Evolutionary conservation across 352 stramenopile species (phyloP), one percentile per base, ranked within the genome.

Genomic region (Globisporangium polare): DNA sequence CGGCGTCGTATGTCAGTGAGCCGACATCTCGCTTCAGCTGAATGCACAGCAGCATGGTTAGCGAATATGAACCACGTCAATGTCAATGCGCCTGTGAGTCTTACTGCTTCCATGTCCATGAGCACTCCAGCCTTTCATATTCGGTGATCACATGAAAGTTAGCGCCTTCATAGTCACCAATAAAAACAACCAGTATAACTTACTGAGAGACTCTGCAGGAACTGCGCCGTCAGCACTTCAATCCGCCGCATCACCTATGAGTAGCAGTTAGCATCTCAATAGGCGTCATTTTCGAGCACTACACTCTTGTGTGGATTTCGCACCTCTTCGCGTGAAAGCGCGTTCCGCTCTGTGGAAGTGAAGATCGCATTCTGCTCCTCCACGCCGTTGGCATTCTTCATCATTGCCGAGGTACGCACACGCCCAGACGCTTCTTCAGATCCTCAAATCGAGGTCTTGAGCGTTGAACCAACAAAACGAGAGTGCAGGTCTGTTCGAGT

Each of bases 1-100:
- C 70, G 31, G 73, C 59, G 37, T 93, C 79, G 61, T 87, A 95
- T 7, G 68, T 63, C 75, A 93, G 82, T 2, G 82, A 71, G 18
- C 71, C 67, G 13, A 60, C 73, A 49, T 67, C 66, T 13, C 86
- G 77, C 41, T 85, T 85, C 27, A 94, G 55, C 86, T 94, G 39
- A 15, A 9, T 15, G 6, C 50, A 37, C 27, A 43, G 12, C 15
- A 43, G 22, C n/a, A 52, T 29, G 8, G 29, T 52, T 43, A 55
- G 13, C 3, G 20, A 52, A 24, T 58, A 22, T n/a, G 66, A 15
- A 1, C 18, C n/a, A 10, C 5, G 5, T 17, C 46, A 20, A 20
- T 31, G 7, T 10, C 17, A 2, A 35, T 33, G 2, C 20, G 26
- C 18, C 17, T 5, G 26, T 51, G 29, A 41, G 29, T 45, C 73